Conservation (phyloP, 345 rosid species). For the Eucalyptus regnans region DNA sequence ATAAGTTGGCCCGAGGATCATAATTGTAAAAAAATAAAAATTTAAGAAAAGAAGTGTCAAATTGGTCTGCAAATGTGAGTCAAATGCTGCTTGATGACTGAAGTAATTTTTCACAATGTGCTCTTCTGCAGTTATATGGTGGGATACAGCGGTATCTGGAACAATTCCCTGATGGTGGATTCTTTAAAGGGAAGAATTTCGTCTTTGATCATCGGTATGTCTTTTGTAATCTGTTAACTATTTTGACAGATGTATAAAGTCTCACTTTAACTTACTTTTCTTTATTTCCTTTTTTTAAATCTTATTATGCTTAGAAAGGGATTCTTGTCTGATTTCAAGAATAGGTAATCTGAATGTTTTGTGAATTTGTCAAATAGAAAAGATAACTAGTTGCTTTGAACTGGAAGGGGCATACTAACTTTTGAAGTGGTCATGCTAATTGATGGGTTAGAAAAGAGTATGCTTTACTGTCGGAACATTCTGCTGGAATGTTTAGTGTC, state of each 20-base stretch:
- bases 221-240: neutral
- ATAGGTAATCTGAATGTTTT: neutral
- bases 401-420: neutral
- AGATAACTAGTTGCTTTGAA: neutral
- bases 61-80: neutral
- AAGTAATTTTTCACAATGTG: neutral
- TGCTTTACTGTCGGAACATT: neutral
- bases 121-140: conserved; percentile 67
- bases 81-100: neutral
- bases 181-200: conserved; percentile 88
- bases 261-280: neutral
- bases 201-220: conserved; percentile 92
- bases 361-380: neutral
- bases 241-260: neutral
- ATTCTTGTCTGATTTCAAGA: neutral
- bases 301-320: neutral
- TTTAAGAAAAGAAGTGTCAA: neutral
- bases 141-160: conserved; percentile 94
- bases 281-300: neutral
- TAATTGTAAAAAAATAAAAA: neutral
- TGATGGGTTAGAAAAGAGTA: neutral
- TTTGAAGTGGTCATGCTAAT: neutral
- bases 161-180: conserved; percentile 86
- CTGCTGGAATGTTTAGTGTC: neutral
- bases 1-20: neutral